Evolutionary conservation across 768 basidiomycete genomes (phyloP).

Genomic region (Lentinula edodes): DNA sequence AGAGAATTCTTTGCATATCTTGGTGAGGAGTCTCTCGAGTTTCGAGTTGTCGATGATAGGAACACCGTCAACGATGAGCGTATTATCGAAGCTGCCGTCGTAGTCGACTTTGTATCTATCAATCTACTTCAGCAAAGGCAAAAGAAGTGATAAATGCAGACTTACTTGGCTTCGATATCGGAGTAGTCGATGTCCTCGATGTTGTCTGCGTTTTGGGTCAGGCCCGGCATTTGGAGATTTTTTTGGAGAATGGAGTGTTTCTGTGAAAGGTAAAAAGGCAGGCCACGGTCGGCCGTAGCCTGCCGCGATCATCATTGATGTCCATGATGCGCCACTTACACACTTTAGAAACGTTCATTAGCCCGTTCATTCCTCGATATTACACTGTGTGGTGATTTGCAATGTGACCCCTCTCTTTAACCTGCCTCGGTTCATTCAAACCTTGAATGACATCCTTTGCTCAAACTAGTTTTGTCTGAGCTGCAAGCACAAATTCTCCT

Average conservation of each 20-base stretch:
- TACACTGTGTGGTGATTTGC: not conserved
- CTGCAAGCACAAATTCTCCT: not conserved
- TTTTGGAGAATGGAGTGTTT: not conserved
- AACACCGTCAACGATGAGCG: slow-evolving; percentile 88
- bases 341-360: not conserved
- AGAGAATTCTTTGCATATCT: slow-evolving; percentile 79
- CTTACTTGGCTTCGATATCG: slow-evolving; percentile 84
- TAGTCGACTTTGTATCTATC: slow-evolving; percentile 79
- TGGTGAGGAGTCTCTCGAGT: slow-evolving; percentile 73
- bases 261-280: too few species aligned
- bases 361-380: not conserved
- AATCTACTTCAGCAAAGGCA: slow-evolving; percentile 8
- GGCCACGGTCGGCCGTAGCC: too few species aligned
- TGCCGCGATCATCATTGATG: not conserved
- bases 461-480: not conserved
- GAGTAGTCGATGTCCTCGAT: slow-evolving; percentile 79
- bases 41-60: slow-evolving; percentile 87
- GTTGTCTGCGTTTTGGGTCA: slow-evolving; percentile 4
- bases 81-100: slow-evolving; percentile 85
- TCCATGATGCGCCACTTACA: not conserved
- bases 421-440: not conserved
- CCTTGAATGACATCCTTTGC: not conserved
- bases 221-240: not conserved
- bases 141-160: slow-evolving; percentile 2
- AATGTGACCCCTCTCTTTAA: not conserved